phyloP scores from a whole-genome alignment of 2,329 filamentous ascomycete species.

The Neocucurbitaria cava region DNA sequence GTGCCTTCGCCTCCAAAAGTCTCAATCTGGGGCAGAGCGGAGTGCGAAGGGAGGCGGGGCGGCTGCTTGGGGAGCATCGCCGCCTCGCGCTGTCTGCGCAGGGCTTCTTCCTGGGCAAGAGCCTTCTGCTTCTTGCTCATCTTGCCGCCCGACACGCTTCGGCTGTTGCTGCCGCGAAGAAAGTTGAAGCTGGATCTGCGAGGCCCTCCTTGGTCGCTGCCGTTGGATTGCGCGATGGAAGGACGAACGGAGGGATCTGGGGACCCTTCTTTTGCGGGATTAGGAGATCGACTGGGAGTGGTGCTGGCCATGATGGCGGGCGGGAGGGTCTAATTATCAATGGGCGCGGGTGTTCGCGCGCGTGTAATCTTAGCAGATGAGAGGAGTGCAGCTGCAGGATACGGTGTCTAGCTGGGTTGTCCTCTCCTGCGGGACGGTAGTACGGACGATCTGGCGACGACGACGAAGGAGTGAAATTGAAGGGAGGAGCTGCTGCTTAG shows the following conservation, averaged over 20 bases:
- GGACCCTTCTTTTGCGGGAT: conserved; percentile 33
- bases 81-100: conserved; percentile 63
- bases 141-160: conserved; percentile 44
- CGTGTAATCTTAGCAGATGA: conserved; percentile 34
- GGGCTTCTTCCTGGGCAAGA: conserved; percentile 58
- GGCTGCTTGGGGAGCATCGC: conserved; percentile 64
- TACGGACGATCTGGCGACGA: conserved; percentile 4
- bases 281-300: conserved; percentile 24
- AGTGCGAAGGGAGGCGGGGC: conserved; percentile 62
- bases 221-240: conserved; percentile 22
- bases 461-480: conserved; percentile 14
- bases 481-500: conserved; percentile 13
- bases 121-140: conserved; percentile 66
- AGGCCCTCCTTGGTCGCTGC: conserved; percentile 22
- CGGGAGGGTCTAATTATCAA: conserved; percentile 34
- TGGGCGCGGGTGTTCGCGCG: conserved; percentile 17
- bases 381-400: conserved; percentile 26
- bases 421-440: conserved; percentile 12
- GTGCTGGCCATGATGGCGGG: conserved; percentile 37
- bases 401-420: conserved; percentile 18
- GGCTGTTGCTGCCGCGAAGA: conserved; percentile 33
- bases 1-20: conserved; percentile 69
- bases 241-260: conserved; percentile 33
- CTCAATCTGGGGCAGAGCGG: conserved; percentile 58
- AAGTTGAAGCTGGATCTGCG: conserved; percentile 47